Evolutionary conservation across 352 stramenopile species (phyloP), one percentile per base, ranked within the genome.

Genomic region (Pythium rhizo-oryzae): DNA sequence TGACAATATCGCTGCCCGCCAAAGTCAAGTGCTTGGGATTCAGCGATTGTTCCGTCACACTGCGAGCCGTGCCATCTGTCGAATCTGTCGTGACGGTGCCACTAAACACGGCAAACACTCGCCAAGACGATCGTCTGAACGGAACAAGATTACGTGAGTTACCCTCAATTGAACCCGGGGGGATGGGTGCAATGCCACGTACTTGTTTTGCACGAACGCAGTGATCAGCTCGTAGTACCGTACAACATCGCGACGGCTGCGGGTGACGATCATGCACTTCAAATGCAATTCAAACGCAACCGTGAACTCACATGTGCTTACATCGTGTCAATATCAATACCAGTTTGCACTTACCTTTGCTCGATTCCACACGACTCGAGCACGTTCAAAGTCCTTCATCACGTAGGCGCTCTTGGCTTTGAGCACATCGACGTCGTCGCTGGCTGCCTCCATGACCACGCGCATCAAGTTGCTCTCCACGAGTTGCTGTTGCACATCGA

Each of bases 181-280:
- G 47, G 24, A 37, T 19, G 12, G 21, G n/a, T 8, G 13, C 37
- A 12, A 43, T 43, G 37, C 15, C 37, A 6, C 67, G 39, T 44
- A 85, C 81, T 75, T 89, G 62, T 89, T 88, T 18, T 50, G 21
- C 19, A 89, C 67, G 59, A 84, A 95, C 11, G 80, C 69, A 4
- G 73, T 76, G 58, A 95, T 77, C 23, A 93, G 54, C 51, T 82
- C 75, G 56, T 87, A 81, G 61, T 94, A 95, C 0, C 84, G 72
- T 18, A 92, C 80, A 18, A 95, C 87, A 47, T 95, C 85, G n/a
- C 79, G 78, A 5, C 87, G 75, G 74, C 80, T 94, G 9, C 85
- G 84, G 18, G 84, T 79, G n/a, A 94, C 84, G 19, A 95, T 80
- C 84, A 95, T 92, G 37, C 84, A 91, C 80, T 95, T 70, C 4